Percentiles rank a stretch among this genome's conserved stretches.
These are phyloP conservation scores for Mycosarcoma mackinlayi DNA, from an alignment of 1,284 basidiomycete genomes.

Conservation along the genomic window DNA sequence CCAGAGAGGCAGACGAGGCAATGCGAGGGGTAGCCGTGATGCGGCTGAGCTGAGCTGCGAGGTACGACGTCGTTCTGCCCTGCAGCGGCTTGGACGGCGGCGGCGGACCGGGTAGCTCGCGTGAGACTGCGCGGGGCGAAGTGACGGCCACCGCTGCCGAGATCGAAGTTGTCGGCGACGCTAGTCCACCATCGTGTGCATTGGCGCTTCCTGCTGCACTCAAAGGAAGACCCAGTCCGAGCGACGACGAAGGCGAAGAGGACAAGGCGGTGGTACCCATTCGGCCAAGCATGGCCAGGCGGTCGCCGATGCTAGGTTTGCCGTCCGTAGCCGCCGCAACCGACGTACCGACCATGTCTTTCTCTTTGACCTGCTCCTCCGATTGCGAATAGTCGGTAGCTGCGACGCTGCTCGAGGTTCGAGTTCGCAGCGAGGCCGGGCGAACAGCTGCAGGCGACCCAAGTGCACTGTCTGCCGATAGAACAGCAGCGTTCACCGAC, in stretches of 20 bases:
- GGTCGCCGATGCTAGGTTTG: slow-evolving; percentile 16
- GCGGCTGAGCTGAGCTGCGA: slow-evolving; percentile 4
- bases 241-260: slow-evolving; percentile 13
- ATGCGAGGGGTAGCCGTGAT: neutral
- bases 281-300: slow-evolving; percentile 72
- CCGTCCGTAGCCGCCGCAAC: neutral
- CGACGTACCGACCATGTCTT: neutral
- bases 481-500: neutral
- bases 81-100: slow-evolving; percentile 27
- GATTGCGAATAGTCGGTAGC: slow-evolving; percentile 9
- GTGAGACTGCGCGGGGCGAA: slow-evolving; percentile 12
- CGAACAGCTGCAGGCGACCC: neutral
- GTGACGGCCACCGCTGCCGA: neutral
- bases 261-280: slow-evolving; percentile 20
- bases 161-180: neutral
- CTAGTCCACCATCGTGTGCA: neutral
- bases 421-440: neutral
- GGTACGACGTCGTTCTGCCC: slow-evolving; percentile 16
- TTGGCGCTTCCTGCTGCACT: neutral
- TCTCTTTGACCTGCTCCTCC: slow-evolving; percentile 13
- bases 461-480: no score
- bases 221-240: slow-evolving; percentile 13
- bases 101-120: slow-evolving; percentile 32
- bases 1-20: slow-evolving; percentile 3
- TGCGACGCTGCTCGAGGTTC: neutral